These are phyloP conservation scores for Blastosporella zonata DNA, from an alignment of 1,284 basidiomycete genomes.

Conservation along the genomic window DNA sequence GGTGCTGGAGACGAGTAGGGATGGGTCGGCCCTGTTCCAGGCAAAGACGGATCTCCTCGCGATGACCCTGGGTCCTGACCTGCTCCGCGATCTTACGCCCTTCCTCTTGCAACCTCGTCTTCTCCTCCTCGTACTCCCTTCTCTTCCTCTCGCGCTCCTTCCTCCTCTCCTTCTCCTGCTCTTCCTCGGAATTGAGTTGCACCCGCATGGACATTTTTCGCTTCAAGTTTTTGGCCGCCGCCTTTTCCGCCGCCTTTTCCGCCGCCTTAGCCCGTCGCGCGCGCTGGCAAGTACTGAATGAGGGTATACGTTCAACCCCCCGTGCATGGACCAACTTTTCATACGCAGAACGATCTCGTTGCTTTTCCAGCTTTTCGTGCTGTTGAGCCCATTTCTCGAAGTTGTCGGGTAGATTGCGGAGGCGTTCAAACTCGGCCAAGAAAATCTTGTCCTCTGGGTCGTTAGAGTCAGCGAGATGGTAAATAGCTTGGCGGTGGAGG, in stretches of 20 bases:
- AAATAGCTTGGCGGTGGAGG: slow-evolving; percentile 1
- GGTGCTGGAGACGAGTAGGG: slow-evolving; percentile 3
- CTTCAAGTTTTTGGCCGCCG: not conserved
- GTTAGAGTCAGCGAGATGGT: not conserved
- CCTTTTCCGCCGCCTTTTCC: not conserved
- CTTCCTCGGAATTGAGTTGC: not conserved
- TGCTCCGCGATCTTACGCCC: not conserved
- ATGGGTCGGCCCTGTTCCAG: slow-evolving; percentile 6
- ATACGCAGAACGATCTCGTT: slow-evolving; percentile 3
- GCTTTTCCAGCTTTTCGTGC: slow-evolving; percentile 2
- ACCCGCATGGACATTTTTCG: not conserved
- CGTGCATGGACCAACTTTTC: not conserved
- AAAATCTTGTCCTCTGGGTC: slow-evolving; percentile 17
- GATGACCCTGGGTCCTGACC: slow-evolving; percentile 1
- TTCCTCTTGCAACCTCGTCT: slow-evolving; percentile 1
- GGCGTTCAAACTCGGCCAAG: slow-evolving; percentile 11
- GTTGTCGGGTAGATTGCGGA: slow-evolving; percentile 6
- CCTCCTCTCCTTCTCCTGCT: not conserved
- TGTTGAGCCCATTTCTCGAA: slow-evolving; percentile 1
- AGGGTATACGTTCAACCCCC: not conserved
- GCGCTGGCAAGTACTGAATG: slow-evolving; percentile 9
- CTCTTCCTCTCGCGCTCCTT: not conserved
- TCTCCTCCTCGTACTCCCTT: not conserved
- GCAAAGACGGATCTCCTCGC: slow-evolving; percentile 6
- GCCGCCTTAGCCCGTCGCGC: not conserved